Evolutionary conservation across 1,284 basidiomycete species (phyloP).

Genomic region (Sporisorium iseilematis-ciliati): DNA sequence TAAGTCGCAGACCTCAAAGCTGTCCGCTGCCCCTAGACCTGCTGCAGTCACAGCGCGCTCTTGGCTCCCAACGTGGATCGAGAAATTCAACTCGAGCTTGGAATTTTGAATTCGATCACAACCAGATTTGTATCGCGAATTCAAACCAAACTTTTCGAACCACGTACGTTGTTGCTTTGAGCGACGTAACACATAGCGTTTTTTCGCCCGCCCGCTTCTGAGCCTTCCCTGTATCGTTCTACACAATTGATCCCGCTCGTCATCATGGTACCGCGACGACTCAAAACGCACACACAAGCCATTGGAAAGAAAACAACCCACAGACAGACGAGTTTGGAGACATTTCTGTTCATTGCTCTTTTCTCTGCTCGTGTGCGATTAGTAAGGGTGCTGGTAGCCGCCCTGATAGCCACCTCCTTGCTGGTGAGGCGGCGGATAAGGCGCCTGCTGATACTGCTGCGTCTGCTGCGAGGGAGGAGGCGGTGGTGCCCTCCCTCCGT

Average conservation of each 20-base stretch:
- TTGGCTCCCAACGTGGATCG: conserved; percentile 28
- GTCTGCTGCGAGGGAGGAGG: conserved; percentile 21
- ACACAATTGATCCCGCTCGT: too few species aligned
- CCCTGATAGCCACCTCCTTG: conserved; percentile 11
- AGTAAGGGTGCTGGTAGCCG: conserved; percentile 30
- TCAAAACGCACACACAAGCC: too few species aligned
- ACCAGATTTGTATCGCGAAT: conserved; percentile 12
- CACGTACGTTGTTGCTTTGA: neutral
- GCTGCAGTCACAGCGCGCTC: neutral
- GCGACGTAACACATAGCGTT: neutral
- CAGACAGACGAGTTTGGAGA: neutral
- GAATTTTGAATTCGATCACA: conserved; percentile 31
- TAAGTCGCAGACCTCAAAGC: conserved; percentile 12
- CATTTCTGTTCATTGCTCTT: too few species aligned
- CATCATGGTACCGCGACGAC: too few species aligned
- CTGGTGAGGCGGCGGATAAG: conserved; percentile 6
- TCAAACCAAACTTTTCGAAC: neutral
- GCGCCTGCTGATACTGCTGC: conserved; percentile 14
- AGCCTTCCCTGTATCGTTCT: too few species aligned
- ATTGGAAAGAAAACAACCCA: neutral
- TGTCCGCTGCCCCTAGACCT: conserved; percentile 30
- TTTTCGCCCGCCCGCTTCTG: neutral
- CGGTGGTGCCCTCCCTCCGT: conserved; percentile 3
- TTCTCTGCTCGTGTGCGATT: neutral
- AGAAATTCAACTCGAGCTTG: conserved; percentile 16